A percentile compares a stretch with the other conserved stretches of the same genome.
These are phyloP conservation scores for Ligustrum vulgare DNA, from an alignment of 257 asterid genomes.

Conservation along the genomic window DNA sequence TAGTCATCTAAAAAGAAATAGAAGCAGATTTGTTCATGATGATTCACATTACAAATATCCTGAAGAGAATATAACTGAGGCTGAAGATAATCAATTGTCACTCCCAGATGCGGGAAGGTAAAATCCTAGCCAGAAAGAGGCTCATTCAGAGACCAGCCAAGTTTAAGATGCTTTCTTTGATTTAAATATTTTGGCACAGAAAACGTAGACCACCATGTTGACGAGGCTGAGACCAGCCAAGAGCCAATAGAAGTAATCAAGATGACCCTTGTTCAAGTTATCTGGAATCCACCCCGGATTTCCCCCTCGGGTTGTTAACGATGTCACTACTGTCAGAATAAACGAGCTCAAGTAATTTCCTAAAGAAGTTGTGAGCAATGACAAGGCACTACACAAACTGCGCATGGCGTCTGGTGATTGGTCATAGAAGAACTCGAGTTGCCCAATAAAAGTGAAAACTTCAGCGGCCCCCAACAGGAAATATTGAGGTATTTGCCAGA, in stretches of 20 bases:
- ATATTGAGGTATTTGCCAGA: constrained; percentile 91
- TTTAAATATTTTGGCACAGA: constrained; percentile 68
- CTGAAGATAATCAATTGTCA: neutral
- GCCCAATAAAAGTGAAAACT: constrained; percentile 76
- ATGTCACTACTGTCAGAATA: constrained; percentile 68
- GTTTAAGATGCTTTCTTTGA: constrained; percentile 65
- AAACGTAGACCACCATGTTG: constrained; percentile 62
- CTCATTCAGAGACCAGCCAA: neutral
- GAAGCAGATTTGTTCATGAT: neutral
- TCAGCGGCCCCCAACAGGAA: constrained; percentile 81
- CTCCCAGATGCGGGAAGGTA: neutral
- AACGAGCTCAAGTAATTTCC: constrained; percentile 82
- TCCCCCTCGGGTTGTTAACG: constrained; percentile 67
- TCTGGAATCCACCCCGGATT: constrained; percentile 84
- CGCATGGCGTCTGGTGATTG: constrained; percentile 98
- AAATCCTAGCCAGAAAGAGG: neutral
- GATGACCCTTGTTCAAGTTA: constrained; percentile 81
- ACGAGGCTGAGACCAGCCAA: constrained; percentile 71
- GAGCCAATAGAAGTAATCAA: constrained; percentile 84
- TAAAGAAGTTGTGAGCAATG: constrained; percentile 63
- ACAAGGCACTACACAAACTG: constrained; percentile 77
- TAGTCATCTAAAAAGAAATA: too few species aligned
- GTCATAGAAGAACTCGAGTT: constrained; percentile 83
- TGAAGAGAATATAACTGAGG: too few species aligned
- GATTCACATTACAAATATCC: neutral